Conservation (phyloP, 257 asterid species). For the Henckelia pumila region DNA sequence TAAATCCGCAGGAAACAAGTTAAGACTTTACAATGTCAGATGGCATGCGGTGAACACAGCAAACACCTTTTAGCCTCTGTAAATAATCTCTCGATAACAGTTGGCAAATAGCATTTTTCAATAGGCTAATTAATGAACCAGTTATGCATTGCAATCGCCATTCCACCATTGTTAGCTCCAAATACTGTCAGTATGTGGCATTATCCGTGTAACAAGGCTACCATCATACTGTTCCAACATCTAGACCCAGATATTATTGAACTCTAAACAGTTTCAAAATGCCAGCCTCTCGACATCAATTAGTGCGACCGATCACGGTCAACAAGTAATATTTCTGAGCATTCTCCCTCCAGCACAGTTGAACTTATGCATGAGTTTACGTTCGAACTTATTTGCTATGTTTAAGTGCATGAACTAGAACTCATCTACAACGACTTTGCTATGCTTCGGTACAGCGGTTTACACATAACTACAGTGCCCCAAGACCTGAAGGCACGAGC, state of each 20-base stretch:
- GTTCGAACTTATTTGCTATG: not conserved
- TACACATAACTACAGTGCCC: not conserved
- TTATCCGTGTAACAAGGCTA: too few relatives aligned
- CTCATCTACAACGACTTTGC: conserved; percentile 16
- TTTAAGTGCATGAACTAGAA: not conserved
- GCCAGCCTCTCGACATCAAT: not conserved
- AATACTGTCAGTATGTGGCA: not conserved
- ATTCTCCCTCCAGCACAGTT: conserved; percentile 1
- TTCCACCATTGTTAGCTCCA: not conserved
- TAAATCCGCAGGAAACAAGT: not conserved
- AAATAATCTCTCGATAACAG: not conserved
- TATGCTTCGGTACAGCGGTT: not conserved
- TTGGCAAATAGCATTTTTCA: not conserved
- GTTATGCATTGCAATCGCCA: not conserved
- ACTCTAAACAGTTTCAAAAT: not conserved
- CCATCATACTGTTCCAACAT: too few relatives aligned
- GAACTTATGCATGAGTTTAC: not conserved
- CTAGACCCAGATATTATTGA: too few relatives aligned
- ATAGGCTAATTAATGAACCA: not conserved
- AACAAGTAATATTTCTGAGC: not conserved
- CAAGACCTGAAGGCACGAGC: not conserved
- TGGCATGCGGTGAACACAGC: not conserved
- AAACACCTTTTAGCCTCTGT: not conserved
- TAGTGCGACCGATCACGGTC: not conserved
- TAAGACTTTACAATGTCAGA: not conserved